These are phyloP conservation scores for Reutealis trisperma DNA, from an alignment of 345 rosid genomes.

Conservation along the genomic window DNA sequence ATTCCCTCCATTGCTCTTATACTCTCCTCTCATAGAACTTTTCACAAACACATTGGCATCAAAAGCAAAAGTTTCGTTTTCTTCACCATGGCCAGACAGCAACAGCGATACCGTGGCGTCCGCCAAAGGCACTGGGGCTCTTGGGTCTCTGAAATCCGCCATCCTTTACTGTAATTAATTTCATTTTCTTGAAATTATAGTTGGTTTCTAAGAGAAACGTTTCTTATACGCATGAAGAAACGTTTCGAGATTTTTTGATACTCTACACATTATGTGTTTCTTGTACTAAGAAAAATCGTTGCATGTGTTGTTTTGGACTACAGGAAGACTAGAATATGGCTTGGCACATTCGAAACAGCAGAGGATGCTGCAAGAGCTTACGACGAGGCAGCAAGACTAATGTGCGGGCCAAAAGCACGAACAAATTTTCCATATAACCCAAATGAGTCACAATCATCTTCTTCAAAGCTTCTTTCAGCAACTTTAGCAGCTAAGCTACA, in stretches of 20 bases:
- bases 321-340: conserved; percentile 43
- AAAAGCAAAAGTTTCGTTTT: conserved; percentile 20
- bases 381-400: conserved; percentile 37
- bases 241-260: too few species aligned
- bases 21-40: conserved; percentile 21
- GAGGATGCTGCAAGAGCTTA: conserved; percentile 37
- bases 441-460: conserved; percentile 29
- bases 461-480: conserved; percentile 36
- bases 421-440: conserved; percentile 35
- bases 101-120: conserved; percentile 33
- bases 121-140: conserved; percentile 41
- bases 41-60: conserved; percentile 22
- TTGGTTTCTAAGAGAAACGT: background rate
- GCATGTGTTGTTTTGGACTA: background rate
- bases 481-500: conserved; percentile 32
- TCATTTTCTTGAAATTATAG: background rate
- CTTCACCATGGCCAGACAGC: conserved; percentile 19
- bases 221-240: background rate
- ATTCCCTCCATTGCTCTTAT: background rate
- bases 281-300: background rate
- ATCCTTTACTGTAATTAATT: conserved; percentile 31
- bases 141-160: conserved; percentile 38
- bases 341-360: conserved; percentile 39
- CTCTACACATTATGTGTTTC: background rate
- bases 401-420: conserved; percentile 35